Evolutionary conservation across 495 filamentous ascomycete genomes (phyloP).

Genomic region (Apiosordaria backusii): DNA sequence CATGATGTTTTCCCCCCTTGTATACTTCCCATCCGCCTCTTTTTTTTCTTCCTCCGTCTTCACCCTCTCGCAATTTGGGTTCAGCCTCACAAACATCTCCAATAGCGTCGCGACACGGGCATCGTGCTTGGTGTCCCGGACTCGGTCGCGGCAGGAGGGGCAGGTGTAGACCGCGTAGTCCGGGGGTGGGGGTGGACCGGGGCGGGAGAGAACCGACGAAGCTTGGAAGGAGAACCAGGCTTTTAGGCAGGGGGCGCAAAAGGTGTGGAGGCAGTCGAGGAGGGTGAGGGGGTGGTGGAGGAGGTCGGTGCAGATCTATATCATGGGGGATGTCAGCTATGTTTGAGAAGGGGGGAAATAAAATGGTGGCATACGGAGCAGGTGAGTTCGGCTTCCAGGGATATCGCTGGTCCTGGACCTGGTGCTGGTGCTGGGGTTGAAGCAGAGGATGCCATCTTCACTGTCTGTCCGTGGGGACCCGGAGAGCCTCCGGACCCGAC

Average conservation of each 20-base stretch:
- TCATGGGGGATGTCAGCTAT: background rate
- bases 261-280: constrained; percentile 95
- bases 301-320: constrained; percentile 91
- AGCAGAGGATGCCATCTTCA: background rate
- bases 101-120: constrained; percentile 77
- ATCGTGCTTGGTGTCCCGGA: constrained; percentile 79
- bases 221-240: constrained; percentile 80
- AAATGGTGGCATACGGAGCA: constrained; percentile 64
- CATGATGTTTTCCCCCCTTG: constrained; percentile 71
- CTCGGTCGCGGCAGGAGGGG: constrained; percentile 82
- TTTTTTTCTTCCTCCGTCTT: constrained; percentile 65
- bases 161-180: constrained; percentile 68
- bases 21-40: constrained; percentile 67
- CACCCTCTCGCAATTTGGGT: constrained; percentile 59
- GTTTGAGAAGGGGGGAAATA: background rate
- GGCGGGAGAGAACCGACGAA: constrained; percentile 41
- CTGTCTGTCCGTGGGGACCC: background rate
- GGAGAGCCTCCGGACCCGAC: background rate
- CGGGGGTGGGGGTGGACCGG: constrained; percentile 42
- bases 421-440: too few relatives aligned
- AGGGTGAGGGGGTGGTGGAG: constrained; percentile 94
- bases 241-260: constrained; percentile 90
- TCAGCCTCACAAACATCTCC: constrained; percentile 70
- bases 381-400: constrained; percentile 79
- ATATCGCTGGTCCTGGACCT: background rate